phyloP scores from a whole-genome alignment of 108 stramenopile species.

The Bacterosira constricta region DNA sequence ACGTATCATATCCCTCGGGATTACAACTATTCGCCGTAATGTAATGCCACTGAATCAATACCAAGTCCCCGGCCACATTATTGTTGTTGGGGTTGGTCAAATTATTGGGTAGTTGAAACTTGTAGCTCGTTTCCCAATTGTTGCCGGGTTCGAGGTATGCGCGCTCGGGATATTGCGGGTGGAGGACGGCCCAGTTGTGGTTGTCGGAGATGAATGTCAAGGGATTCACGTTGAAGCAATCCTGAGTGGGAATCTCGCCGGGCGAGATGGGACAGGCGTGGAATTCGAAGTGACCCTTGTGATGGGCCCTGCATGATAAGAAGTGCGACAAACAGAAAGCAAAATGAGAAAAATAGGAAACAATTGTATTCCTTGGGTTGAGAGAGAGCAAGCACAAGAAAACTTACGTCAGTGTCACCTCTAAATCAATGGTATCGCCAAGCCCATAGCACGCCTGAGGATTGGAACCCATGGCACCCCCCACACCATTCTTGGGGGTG shows the following conservation, averaged over 20 bases:
- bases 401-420: constrained; percentile 2
- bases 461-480: neutral
- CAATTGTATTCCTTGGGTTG: too few relatives aligned
- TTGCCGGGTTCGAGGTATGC: constrained; percentile 48
- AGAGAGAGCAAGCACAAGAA: too few relatives aligned
- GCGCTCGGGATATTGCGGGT: constrained; percentile 45
- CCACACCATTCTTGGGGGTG: neutral
- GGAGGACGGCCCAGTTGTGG: too few relatives aligned
- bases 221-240: constrained; percentile 47
- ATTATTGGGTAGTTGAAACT: neutral
- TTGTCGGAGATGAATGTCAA: constrained; percentile 51
- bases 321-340: too few relatives aligned
- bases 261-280: constrained; percentile 44
- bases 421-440: neutral
- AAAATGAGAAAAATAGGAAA: too few relatives aligned
- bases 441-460: constrained; percentile 2
- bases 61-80: constrained; percentile 47
- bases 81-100: constrained; percentile 13
- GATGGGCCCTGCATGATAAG: too few relatives aligned
- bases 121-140: neutral
- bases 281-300: constrained; percentile 55
- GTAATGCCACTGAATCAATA: constrained; percentile 73
- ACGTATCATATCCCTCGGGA: constrained; percentile 14
- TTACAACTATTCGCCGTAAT: constrained; percentile 60
- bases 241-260: constrained; percentile 43